Evolutionary conservation across 2,329 filamentous ascomycete genomes (phyloP), one percentile per base, ranked within the genome.

Genomic region (Pyrenochaeta sp.): DNA sequence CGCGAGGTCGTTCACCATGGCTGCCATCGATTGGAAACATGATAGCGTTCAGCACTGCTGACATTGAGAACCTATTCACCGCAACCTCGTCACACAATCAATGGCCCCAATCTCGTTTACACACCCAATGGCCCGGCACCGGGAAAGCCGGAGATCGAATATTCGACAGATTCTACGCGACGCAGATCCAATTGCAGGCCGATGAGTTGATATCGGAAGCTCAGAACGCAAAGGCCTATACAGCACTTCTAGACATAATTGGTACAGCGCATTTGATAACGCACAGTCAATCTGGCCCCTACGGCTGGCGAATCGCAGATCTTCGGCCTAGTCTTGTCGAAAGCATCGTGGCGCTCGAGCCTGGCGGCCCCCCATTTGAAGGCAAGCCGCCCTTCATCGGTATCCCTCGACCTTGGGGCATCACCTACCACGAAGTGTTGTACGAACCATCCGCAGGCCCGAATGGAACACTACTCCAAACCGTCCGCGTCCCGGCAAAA

Each of bases 281-380:
- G 0, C 77, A 84, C 48, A 80, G 77, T 0, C 73, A 80, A 11
- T 77, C 77, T 3, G 74, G 75, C 1, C 68, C 68, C 8, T 73
- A 74, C 45, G 74, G 69, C 7, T 81, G 74, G 74, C 68, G 77
- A 7, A 69, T 77, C 7, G 77, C 75, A 2, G 81, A 85, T 51
- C 61, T 66, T 2, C 60, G 73, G 3, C 80, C 81, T 0, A 52
- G 74, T 0, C 64, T 78, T 0, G 75, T 83, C 2, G 73, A 73
- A 14, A 75, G 67, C 0, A 73, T 83, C 14, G 62, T 85, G 1
- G 71, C 75, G 1, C 48, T 85, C 9, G 82, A 84, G 53, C 81
- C 68, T 3, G 81, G 81, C 13, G 34, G 35, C 4, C 34, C 38
- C 4, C 38, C 38, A 6, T 42, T 47, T 37, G 27, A 35, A 20